Conservation (phyloP, 2,329 filamentous ascomycete species). For the Microdochium nivale region DNA sequence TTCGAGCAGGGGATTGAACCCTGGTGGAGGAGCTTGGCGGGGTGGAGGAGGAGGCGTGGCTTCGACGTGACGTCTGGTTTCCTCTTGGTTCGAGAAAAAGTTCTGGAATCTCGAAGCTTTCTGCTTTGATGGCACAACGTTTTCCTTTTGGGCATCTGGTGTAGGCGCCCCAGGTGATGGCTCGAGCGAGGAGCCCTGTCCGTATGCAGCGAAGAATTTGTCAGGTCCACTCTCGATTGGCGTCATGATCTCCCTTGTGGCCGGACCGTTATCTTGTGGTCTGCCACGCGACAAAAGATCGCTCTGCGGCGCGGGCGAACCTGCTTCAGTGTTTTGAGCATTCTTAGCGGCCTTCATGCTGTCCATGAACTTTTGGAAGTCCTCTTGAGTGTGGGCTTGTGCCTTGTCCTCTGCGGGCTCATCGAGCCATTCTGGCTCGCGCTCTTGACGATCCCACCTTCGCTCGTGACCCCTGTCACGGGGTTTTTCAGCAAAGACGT, state of each 20-base stretch:
- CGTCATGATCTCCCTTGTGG: constrained; percentile 38
- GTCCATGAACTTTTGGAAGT: constrained; percentile 93
- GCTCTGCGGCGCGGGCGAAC: neutral
- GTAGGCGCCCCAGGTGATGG: constrained; percentile 31
- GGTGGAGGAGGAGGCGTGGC: constrained; percentile 28
- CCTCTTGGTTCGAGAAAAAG: constrained; percentile 60
- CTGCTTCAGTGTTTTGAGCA: constrained; percentile 20
- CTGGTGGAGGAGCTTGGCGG: constrained; percentile 11
- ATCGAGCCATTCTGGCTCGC: constrained; percentile 89
- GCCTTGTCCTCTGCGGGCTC: constrained; percentile 60
- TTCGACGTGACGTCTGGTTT: constrained; percentile 38
- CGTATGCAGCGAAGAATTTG: constrained; percentile 64
- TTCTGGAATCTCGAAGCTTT: constrained; percentile 78
- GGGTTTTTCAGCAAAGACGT: constrained; percentile 28
- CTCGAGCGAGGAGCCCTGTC: constrained; percentile 28
- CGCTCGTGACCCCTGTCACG: constrained; percentile 51
- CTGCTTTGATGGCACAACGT: constrained; percentile 32
- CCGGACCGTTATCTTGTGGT: neutral
- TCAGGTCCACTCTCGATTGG: constrained; percentile 62
- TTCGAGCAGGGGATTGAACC: constrained; percentile 19
- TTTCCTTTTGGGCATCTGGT: constrained; percentile 36
- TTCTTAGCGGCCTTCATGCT: constrained; percentile 66
- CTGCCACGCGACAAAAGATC: neutral
- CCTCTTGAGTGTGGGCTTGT: constrained; percentile 72
- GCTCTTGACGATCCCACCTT: constrained; percentile 56